A percentile compares a stretch with the other conserved stretches of the same genome.
Evolutionary conservation across 2,329 filamentous ascomycete genomes (phyloP).

Genomic region (Alternaria infectoria): DNA sequence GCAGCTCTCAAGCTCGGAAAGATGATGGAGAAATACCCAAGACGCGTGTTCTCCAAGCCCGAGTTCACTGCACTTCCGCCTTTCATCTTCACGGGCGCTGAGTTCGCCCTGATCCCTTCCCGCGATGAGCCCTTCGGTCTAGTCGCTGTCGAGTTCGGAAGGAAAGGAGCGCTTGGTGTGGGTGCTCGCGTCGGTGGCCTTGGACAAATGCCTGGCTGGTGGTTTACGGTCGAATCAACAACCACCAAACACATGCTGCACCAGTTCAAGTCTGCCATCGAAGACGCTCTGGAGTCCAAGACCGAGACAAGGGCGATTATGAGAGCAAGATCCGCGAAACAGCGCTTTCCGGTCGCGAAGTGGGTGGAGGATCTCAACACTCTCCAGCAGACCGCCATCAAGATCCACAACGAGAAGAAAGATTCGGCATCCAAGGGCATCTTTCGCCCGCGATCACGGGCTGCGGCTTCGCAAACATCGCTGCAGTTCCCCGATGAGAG

Average conservation of each 20-base stretch:
- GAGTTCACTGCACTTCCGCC: background rate
- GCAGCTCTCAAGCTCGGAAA: background rate
- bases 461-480: background rate
- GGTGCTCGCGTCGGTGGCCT: conserved; percentile 70
- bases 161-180: conserved; percentile 71
- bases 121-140: conserved; percentile 73
- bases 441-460: background rate
- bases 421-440: background rate
- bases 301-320: conserved; percentile 64
- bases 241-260: conserved; percentile 67
- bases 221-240: conserved; percentile 72
- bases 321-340: conserved; percentile 69
- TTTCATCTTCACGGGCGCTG: background rate
- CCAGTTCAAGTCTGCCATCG: conserved; percentile 70
- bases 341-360: conserved; percentile 70
- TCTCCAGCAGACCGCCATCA: background rate
- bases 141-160: conserved; percentile 72
- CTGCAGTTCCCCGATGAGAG: background rate
- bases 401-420: background rate
- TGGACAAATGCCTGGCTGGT: conserved; percentile 74
- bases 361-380: background rate
- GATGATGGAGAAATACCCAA: background rate
- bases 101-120: conserved; percentile 65
- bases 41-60: background rate
- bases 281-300: conserved; percentile 65